Evolutionary conservation across 1,284 basidiomycete genomes (phyloP).

Genomic region (Exobasidium cylindrosporum): DNA sequence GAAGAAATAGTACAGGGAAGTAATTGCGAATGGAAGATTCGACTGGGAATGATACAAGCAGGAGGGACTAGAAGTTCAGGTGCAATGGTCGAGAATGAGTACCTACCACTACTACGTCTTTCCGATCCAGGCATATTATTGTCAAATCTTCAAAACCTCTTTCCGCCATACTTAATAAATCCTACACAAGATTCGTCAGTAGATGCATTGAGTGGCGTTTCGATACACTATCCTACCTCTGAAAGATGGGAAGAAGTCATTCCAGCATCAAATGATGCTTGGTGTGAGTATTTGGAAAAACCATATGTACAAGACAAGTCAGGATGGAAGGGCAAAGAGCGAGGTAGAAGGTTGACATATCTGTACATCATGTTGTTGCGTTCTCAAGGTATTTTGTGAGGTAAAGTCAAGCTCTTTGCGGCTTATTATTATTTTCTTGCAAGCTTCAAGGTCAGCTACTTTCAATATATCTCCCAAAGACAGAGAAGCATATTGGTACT

Average conservation of each 20-base stretch:
- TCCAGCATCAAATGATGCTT: background rate
- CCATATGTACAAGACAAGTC: background rate
- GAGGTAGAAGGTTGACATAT: slow-evolving; percentile 5
- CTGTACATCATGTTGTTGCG: slow-evolving; percentile 9
- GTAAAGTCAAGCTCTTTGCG: too few species aligned
- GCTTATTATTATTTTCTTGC: too few species aligned
- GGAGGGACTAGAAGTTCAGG: slow-evolving; percentile 8
- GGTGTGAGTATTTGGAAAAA: background rate
- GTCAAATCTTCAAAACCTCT: background rate
- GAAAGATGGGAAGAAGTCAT: slow-evolving; percentile 4
- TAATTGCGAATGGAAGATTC: slow-evolving; percentile 5
- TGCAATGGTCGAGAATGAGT: slow-evolving; percentile 5
- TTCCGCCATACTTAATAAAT: background rate
- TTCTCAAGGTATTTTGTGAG: slow-evolving; percentile 2
- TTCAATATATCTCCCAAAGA: too few species aligned
- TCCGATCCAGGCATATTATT: background rate
- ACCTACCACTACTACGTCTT: background rate
- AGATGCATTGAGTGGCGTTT: background rate
- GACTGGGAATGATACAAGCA: slow-evolving; percentile 4
- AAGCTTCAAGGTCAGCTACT: too few species aligned
- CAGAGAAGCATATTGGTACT: too few species aligned
- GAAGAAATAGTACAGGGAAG: background rate
- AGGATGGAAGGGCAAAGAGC: slow-evolving; percentile 9
- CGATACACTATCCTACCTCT: background rate
- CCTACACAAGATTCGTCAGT: background rate